Conservation (phyloP, 1,284 basidiomycete species). For the Naganishia liquefaciens region DNA sequence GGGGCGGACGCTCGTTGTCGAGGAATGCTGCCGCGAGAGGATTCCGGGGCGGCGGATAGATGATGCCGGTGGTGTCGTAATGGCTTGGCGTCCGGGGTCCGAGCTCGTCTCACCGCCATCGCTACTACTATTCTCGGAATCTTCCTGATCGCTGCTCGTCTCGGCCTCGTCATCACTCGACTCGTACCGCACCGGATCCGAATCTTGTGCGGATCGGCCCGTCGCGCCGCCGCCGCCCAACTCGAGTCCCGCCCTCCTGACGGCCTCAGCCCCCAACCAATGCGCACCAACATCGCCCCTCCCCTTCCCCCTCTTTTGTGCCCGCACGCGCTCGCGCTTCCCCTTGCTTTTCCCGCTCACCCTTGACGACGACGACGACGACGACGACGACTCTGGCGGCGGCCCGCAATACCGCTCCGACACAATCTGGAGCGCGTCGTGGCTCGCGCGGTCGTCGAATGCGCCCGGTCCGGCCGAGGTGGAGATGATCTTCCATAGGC, state of each 20-base stretch:
- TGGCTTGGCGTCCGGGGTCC: no score
- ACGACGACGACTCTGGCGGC: background rate
- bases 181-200: background rate
- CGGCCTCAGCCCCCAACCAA: conserved; percentile 36
- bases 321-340: background rate
- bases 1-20: conserved; percentile 11
- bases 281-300: conserved; percentile 11
- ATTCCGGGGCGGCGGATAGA: conserved; percentile 4
- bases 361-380: conserved; percentile 3
- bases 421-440: conserved; percentile 77
- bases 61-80: background rate
- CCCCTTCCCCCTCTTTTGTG: conserved; percentile 51
- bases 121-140: background rate
- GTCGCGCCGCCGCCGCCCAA: conserved; percentile 43
- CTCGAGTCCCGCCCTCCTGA: conserved; percentile 52
- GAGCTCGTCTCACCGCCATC: background rate
- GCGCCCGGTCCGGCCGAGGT: conserved; percentile 51
- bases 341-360: conserved; percentile 13
- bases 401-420: conserved; percentile 66
- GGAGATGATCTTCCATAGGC: conserved; percentile 84
- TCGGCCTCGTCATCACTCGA: conserved; percentile 2
- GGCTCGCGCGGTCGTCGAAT: conserved; percentile 76
- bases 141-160: no score
- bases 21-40: conserved; percentile 33
- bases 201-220: background rate